phyloP scores from a whole-genome alignment of 177 flowering plant genomes.

The Vitis hybrid region DNA sequence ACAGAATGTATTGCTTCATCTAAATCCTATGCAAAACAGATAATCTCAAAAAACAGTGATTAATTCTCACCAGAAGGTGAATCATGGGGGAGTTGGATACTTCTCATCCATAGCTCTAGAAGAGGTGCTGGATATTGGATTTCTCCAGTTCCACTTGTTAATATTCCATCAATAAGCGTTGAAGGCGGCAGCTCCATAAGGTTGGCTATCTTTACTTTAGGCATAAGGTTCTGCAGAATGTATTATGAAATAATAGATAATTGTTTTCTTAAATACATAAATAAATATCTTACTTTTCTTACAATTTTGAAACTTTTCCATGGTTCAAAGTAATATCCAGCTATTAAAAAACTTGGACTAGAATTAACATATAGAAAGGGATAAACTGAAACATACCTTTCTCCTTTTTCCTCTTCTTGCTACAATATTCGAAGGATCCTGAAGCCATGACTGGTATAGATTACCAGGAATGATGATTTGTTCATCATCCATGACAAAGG shows the following conservation, averaged over 20 bases:
- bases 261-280: not conserved
- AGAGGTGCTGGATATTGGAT: conserved; percentile 65
- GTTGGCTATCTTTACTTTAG: conserved; percentile 42
- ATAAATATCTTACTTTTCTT: not conserved
- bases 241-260: not conserved
- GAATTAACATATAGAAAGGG: not conserved
- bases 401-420: conserved; percentile 55
- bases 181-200: conserved; percentile 70
- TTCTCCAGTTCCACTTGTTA: conserved; percentile 30
- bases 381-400: conserved; percentile 36
- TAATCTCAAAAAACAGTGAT: not conserved
- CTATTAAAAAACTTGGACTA: not conserved
- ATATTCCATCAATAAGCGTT: conserved; percentile 38
- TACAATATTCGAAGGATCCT: conserved; percentile 56
- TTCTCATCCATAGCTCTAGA: conserved; percentile 52
- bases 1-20: not conserved
- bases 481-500: conserved; percentile 55
- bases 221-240: not conserved
- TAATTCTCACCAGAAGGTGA: conserved; percentile 57
- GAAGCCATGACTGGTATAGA: conserved; percentile 79
- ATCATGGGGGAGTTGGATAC: conserved; percentile 40
- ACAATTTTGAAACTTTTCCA: not conserved
- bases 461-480: conserved; percentile 72
- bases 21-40: not conserved
- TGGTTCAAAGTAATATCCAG: not conserved